Base-by-base conservation (phyloP, 2,329 filamentous ascomycete genomes). In the Phialemoniopsis sp. region DNA sequence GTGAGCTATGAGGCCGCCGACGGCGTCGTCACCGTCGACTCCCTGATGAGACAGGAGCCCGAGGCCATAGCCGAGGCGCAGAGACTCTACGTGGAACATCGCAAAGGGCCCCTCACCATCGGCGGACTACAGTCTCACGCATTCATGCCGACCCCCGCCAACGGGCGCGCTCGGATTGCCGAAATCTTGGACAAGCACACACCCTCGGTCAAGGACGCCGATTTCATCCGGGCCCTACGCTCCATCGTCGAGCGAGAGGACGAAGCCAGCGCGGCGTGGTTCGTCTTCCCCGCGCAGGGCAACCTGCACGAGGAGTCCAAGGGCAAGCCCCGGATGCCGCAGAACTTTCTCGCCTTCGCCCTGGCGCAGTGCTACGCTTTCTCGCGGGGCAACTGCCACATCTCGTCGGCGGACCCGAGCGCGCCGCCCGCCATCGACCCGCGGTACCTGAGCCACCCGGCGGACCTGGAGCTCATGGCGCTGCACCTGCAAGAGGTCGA, bases 281-380 rank as follows among this genome's bases (percentile, higher is more conserved):
- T 34, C 16, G 8, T 17, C 32, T 34, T 34, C 32, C 32, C 32
- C 8, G 32, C 14, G n/a, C 17, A 18, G n/a, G 32, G 21, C 21
- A 26, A 26, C 21, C 21, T 26, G 21, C 21, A 26, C 21, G 21
- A 26, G 21, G 21, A 26, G 21, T 6, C 21, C 21, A 26, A 10
- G 21, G 10, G 10, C 21, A 26, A 6, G 21, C 6, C 10, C n/a
- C n/a, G n/a, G 21, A 26, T 26, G 2, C 60, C 63, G 4, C 58
- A 66, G 41, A 72, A 80, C 48, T 78, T 74, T 52, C 65, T 79
- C 37, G 73, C 76, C 13, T 63, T 75, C 42, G 73, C 73, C 47
- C 68, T 72, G 1, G 77, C 78, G 43, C 73, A 80, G 18, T 76
- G 76, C 39, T 81, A 83, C 40, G 80, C 80, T 1, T 72, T 78